These are phyloP conservation scores for Phaffia rhodozyma DNA, from an alignment of 1,284 basidiomycete genomes.

Conservation along the genomic window DNA sequence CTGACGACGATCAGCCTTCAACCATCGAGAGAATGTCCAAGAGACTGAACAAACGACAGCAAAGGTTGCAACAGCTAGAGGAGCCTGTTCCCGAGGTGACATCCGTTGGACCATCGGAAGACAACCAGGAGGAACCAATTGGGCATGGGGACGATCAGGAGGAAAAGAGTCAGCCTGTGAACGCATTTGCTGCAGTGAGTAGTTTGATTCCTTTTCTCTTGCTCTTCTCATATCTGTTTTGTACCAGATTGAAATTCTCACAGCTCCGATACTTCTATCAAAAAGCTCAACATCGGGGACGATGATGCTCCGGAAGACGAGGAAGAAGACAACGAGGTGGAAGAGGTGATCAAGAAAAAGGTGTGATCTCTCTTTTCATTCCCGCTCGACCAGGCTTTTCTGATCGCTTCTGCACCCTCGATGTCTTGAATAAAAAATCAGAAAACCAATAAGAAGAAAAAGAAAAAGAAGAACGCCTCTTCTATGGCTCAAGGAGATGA, in stretches of 20 bases:
- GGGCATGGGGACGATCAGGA: slow-evolving; percentile 28
- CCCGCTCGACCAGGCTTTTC: neutral
- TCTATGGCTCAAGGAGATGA: neutral
- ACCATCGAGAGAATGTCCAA: slow-evolving; percentile 32
- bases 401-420: neutral
- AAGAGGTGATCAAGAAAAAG: slow-evolving; percentile 14
- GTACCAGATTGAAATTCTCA: neutral
- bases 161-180: slow-evolving; percentile 21
- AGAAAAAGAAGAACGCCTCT: slow-evolving; percentile 37
- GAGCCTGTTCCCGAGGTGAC: neutral
- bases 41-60: slow-evolving; percentile 61
- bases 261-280: neutral
- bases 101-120: neutral
- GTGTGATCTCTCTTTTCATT: neutral
- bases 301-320: slow-evolving; percentile 22
- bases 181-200: slow-evolving; percentile 50
- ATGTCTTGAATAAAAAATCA: slow-evolving; percentile 22
- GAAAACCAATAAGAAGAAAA: slow-evolving; percentile 44
- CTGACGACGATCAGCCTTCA: too few relatives aligned
- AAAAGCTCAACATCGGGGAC: slow-evolving; percentile 24
- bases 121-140: slow-evolving; percentile 20
- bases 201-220: neutral
- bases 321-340: slow-evolving; percentile 37
- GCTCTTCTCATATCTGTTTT: neutral
- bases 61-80: slow-evolving; percentile 45